Conservation (phyloP, 805 yeast species). For the Yamadazyma philogaea region DNA sequence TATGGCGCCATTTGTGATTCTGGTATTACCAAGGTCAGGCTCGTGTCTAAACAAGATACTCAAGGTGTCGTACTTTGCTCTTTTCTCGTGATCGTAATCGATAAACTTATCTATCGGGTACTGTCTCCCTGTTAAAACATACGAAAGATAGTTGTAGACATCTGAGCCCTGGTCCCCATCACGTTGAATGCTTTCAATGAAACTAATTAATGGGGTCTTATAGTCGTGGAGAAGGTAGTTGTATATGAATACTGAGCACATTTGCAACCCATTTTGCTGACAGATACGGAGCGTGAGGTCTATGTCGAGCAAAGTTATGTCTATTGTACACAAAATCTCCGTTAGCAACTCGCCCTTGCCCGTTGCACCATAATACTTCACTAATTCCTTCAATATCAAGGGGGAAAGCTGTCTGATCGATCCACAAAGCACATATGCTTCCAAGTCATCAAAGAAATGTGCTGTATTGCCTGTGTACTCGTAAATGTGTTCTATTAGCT, state of each 20-base stretch:
- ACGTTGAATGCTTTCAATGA: conserved; percentile 40
- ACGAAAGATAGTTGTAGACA: conserved; percentile 55
- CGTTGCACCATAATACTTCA: conserved; percentile 43
- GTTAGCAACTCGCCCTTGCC: conserved; percentile 53
- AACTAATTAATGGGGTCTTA: conserved; percentile 66
- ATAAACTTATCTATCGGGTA: conserved; percentile 68
- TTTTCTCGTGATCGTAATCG: conserved; percentile 24
- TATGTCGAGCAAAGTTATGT: conserved; percentile 66
- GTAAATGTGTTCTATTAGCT: conserved; percentile 21
- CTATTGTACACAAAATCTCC: conserved; percentile 65
- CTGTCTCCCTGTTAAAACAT: conserved; percentile 69
- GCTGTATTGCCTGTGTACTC: conserved; percentile 19
- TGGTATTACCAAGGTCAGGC: not conserved
- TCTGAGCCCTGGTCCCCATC: conserved; percentile 8
- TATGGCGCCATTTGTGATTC: conserved; percentile 39
- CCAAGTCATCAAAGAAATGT: conserved; percentile 52
- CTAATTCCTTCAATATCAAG: conserved; percentile 56
- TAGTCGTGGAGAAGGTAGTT: conserved; percentile 67
- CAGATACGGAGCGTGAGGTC: conserved; percentile 72
- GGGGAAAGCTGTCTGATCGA: conserved; percentile 58
- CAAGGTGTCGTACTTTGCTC: conserved; percentile 53
- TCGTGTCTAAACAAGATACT: conserved; percentile 45
- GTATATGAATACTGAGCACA: conserved; percentile 70
- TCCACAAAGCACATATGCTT: conserved; percentile 48
- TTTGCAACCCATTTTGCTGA: conserved; percentile 51